Conservation (phyloP, 495 filamentous ascomycete genomes). For the Schizothecium vesticola region DNA sequence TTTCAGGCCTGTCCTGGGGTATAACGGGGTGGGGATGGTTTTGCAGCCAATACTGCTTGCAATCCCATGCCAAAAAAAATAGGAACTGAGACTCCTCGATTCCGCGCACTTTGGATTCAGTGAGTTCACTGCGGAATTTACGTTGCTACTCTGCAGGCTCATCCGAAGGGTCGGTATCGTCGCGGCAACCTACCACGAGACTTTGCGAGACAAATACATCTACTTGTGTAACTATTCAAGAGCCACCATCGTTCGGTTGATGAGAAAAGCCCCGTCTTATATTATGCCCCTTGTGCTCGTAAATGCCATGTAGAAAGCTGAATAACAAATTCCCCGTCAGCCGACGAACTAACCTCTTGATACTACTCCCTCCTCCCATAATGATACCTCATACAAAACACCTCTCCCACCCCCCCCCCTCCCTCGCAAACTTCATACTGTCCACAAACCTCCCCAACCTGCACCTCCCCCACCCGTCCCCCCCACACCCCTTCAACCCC, state of each 20-base stretch:
- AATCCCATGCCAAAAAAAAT: background rate
- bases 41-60: background rate
- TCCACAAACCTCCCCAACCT: constrained; percentile 58
- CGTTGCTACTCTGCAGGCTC: no score
- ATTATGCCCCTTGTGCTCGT: background rate
- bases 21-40: no score
- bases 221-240: background rate
- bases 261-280: no score
- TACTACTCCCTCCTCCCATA: background rate
- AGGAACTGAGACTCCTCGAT: background rate
- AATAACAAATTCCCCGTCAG: background rate
- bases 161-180: background rate
- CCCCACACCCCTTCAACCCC: constrained; percentile 60
- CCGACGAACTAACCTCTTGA: background rate
- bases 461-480: constrained; percentile 64
- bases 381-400: constrained; percentile 48
- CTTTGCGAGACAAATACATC: background rate
- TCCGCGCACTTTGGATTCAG: background rate
- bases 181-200: background rate
- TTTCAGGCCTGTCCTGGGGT: background rate
- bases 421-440: constrained; percentile 63
- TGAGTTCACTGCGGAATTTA: background rate
- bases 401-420: constrained; percentile 62
- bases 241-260: background rate
- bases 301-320: background rate